Conservation (phyloP, 2,329 filamentous ascomycete genomes). For the Blastomyces percursus region DNA sequence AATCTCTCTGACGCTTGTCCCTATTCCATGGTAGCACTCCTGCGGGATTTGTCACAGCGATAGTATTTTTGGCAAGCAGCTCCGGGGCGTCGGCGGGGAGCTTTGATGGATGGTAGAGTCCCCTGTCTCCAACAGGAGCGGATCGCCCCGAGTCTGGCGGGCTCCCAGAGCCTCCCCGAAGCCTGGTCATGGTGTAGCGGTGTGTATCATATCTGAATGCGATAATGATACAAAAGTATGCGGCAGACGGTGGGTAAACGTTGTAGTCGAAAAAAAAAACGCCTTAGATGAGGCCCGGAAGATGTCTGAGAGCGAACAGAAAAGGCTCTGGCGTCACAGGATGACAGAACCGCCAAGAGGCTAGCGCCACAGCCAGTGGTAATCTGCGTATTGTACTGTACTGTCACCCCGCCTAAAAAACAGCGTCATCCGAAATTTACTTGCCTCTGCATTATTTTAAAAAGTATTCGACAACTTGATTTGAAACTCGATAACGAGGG, state of each 20-base stretch:
- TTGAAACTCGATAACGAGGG: constrained; percentile 1
- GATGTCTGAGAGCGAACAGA: background rate
- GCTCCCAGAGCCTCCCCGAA: constrained; percentile 31
- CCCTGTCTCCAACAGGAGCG: constrained; percentile 18
- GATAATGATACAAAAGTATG: background rate
- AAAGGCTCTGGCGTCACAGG: constrained; percentile 2
- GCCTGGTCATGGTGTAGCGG: constrained; percentile 30
- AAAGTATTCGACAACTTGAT: background rate
- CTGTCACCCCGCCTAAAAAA: background rate
- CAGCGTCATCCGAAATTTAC: constrained; percentile 2
- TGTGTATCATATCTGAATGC: constrained; percentile 19
- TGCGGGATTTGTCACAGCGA: constrained; percentile 29
- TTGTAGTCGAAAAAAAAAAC: background rate
- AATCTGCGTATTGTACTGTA: constrained; percentile 1
- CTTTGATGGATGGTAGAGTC: constrained; percentile 27
- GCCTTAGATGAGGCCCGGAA: background rate
- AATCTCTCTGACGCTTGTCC: constrained; percentile 32
- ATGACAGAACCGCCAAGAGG: constrained; percentile 1
- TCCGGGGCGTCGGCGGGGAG: constrained; percentile 33
- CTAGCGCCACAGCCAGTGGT: background rate
- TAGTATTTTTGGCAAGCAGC: constrained; percentile 29
- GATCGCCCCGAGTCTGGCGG: constrained; percentile 21
- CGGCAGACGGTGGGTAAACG: background rate
- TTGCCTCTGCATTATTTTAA: background rate
- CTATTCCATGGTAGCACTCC: constrained; percentile 30